Evolutionary conservation across 1,284 basidiomycete genomes (phyloP).

Genomic region (Veloporphyrellus conicus): DNA sequence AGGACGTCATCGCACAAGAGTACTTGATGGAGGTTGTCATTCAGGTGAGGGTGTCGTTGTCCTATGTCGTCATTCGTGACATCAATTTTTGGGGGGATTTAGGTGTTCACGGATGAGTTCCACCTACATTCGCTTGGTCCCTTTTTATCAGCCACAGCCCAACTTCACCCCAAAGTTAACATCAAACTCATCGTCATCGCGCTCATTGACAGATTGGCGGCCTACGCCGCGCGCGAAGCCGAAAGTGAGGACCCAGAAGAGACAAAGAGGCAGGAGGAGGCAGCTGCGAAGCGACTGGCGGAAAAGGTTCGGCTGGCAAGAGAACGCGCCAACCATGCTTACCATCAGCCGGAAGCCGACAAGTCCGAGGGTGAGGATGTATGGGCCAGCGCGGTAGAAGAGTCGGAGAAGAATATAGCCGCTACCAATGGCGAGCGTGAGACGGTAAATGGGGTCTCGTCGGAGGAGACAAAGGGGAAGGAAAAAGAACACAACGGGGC

Average conservation of each 20-base stretch:
- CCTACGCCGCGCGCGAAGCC: slow-evolving; percentile 89
- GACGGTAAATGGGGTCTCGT: slow-evolving; percentile 28
- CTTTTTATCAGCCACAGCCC: slow-evolving; percentile 90
- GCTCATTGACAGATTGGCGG: slow-evolving; percentile 89
- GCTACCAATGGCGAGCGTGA: slow-evolving; percentile 25
- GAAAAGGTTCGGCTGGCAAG: slow-evolving; percentile 72
- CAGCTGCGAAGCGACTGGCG: slow-evolving; percentile 77
- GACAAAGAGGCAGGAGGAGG: slow-evolving; percentile 85
- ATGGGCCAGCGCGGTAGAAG: slow-evolving; percentile 22
- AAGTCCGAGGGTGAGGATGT: slow-evolving; percentile 34
- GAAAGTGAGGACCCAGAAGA: slow-evolving; percentile 92
- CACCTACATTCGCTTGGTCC: slow-evolving; percentile 89
- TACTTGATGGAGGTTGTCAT: slow-evolving; percentile 98
- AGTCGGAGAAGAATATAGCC: slow-evolving; percentile 32
- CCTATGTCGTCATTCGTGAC: neutral
- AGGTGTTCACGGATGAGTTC: slow-evolving; percentile 97
- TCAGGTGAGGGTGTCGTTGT: slow-evolving; percentile 53
- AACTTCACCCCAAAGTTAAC: slow-evolving; percentile 92
- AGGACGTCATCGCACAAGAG: slow-evolving; percentile 95
- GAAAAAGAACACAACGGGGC: slow-evolving; percentile 53
- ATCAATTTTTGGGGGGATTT: neutral
- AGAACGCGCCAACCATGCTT: slow-evolving; percentile 48
- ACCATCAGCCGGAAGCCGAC: slow-evolving; percentile 11
- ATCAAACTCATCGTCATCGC: slow-evolving; percentile 97
- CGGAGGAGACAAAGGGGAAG: slow-evolving; percentile 41